Base-by-base conservation (phyloP, 108 stramenopile species). In the Aurantiochytrium sp. region DNA sequence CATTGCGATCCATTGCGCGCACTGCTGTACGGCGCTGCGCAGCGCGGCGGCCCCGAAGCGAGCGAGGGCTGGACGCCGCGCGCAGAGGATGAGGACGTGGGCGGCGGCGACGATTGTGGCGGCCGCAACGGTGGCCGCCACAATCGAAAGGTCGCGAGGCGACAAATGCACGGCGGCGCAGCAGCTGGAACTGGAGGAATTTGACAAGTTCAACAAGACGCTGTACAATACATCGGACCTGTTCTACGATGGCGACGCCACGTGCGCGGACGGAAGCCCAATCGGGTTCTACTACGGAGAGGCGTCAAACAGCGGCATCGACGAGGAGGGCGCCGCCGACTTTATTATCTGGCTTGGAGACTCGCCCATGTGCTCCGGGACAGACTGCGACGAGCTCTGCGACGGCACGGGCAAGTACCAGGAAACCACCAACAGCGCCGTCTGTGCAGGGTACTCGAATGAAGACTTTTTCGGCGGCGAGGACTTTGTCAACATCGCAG, bases 281-380 rank as follows among this genome's bases (percentile, higher is more conserved):
- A n/a, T 25, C 12, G 76, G 76, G 10, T 83, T 53, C 51, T 83
- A 53, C 28, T 69, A 42, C 3, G 64, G 64, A 8, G 64, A 69
- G 55, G 55, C 55, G 8, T 57, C 55, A 18, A 23, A 14, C 3
- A 23, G 8, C 18, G 25, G 35, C 42, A 53, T 89, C 14, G 49
- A 69, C n/a, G 64, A 57, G 72, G 44, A 51, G 21, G 51, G 71
- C 47, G 89, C 47, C 19, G 58, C 72, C 8, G 72, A 76, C 44
- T 89, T 42, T 35, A 28, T 89, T 43, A 88, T 71, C 59, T 72
- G 71, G 60, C 71, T 88, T n/a, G 60, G 88, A 6, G 60, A 71
- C 44, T 88, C 71, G 88, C 25, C 19, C n/a, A 19, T 71, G 18
- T 72, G 60, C 88, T 88, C 60, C 23, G 88, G 60, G 0, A n/a